phyloP scores from a whole-genome alignment of 23 red algal genomes.

The Cyanidioschyzon merolae region DNA sequence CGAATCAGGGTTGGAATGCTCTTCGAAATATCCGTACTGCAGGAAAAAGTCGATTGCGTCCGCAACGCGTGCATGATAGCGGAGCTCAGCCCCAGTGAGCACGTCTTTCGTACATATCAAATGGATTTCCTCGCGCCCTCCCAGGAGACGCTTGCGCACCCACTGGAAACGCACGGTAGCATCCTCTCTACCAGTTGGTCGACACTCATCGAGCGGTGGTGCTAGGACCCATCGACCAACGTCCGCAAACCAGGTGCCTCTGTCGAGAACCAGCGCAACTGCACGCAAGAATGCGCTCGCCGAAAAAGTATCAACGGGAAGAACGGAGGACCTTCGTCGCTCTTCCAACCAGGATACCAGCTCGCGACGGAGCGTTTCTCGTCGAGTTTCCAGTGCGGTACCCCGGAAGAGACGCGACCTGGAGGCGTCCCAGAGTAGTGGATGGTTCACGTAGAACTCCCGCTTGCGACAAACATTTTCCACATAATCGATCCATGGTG shows the following conservation, averaged over 20 bases:
- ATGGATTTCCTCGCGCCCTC: neutral
- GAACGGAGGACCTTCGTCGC: neutral
- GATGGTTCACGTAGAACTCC: neutral
- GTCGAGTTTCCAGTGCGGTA: neutral
- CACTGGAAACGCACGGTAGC: neutral
- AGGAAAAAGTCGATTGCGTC: conserved; percentile 11
- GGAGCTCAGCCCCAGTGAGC: neutral
- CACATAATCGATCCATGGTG: neutral
- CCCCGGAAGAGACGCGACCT: neutral
- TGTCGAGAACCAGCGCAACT: neutral
- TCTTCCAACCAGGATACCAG: neutral
- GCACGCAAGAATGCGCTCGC: neutral
- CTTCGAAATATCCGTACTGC: neutral
- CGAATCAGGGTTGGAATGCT: neutral
- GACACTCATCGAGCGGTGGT: neutral
- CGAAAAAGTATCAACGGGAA: neutral
- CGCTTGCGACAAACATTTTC: neutral
- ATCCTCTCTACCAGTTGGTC: neutral
- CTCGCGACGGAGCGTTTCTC: neutral
- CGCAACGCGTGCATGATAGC: neutral
- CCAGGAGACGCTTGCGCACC: neutral
- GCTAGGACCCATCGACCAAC: neutral
- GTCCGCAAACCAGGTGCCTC: neutral
- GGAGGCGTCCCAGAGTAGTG: neutral
- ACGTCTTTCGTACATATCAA: neutral